Percentiles rank a stretch among this genome's conserved stretches.
These are phyloP conservation scores for Camellia granthamiana DNA, from an alignment of 148 eudicot genomes.

Conservation along the genomic window DNA sequence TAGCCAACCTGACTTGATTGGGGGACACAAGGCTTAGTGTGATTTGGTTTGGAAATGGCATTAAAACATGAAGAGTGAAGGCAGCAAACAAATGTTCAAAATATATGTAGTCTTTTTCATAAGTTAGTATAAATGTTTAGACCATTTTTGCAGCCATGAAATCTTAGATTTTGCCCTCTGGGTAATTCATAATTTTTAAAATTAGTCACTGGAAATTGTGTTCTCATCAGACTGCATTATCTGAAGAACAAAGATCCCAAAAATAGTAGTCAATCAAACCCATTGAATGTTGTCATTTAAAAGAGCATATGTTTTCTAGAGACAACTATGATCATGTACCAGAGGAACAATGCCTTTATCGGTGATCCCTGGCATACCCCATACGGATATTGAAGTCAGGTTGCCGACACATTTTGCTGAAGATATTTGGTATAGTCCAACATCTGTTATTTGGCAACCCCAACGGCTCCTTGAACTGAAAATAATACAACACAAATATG, in stretches of 20 bases:
- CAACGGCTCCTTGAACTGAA: constrained; percentile 91
- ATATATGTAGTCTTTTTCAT: background rate
- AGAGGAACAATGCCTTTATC: constrained; percentile 72
- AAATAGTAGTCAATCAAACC: background rate
- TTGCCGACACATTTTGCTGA: constrained; percentile 67
- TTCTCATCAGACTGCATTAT: background rate
- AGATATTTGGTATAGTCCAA: constrained; percentile 70
- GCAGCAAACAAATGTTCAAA: background rate
- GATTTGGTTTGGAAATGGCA: background rate
- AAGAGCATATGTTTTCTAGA: background rate
- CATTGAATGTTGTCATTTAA: background rate
- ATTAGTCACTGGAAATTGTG: background rate
- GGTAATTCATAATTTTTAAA: background rate
- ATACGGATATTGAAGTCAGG: constrained; percentile 74
- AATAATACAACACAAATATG: background rate
- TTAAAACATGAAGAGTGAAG: background rate
- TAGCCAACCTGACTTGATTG: no score
- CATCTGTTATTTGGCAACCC: constrained; percentile 96
- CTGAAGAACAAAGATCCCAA: background rate
- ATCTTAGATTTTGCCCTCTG: background rate
- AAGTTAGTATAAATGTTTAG: background rate
- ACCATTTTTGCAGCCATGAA: background rate
- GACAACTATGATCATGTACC: constrained; percentile 40
- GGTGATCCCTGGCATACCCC: constrained; percentile 89
- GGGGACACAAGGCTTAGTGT: no score